Percentiles rank a stretch among this genome's conserved stretches.
Evolutionary conservation across 2,329 filamentous ascomycete genomes (phyloP).

Genomic region (Aspergillus alliaceus): DNA sequence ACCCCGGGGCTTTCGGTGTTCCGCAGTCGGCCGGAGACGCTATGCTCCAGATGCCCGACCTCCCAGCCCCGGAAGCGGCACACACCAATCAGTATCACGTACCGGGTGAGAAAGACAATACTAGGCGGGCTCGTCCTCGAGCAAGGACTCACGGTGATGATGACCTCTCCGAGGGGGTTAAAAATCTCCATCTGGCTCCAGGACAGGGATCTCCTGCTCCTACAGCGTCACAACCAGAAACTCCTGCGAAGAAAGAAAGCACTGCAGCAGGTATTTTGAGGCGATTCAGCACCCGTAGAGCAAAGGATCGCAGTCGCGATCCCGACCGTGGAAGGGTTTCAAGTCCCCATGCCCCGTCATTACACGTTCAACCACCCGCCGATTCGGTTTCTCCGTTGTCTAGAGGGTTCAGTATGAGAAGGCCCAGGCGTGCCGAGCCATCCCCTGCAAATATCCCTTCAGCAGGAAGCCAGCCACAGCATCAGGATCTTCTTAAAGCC

Average conservation of each 20-base stretch:
- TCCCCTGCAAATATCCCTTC: slow-evolving; percentile 59
- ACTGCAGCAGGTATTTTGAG: slow-evolving; percentile 80
- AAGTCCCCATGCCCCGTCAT: slow-evolving; percentile 69
- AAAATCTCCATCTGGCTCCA: slow-evolving; percentile 61
- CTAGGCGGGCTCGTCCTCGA: slow-evolving; percentile 77
- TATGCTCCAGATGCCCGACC: slow-evolving; percentile 67
- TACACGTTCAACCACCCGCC: slow-evolving; percentile 76
- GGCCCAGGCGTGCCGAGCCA: slow-evolving; percentile 55
- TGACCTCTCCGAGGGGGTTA: slow-evolving; percentile 73
- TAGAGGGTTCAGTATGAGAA: slow-evolving; percentile 85
- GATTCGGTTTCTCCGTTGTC: slow-evolving; percentile 66
- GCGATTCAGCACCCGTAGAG: slow-evolving; percentile 85
- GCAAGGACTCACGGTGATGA: slow-evolving; percentile 95
- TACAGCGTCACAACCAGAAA: slow-evolving; percentile 60
- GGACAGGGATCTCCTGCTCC: slow-evolving; percentile 50
- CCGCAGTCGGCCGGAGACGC: slow-evolving; percentile 58
- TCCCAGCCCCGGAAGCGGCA: slow-evolving; percentile 78
- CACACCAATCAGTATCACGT: slow-evolving; percentile 92
- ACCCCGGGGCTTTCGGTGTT: slow-evolving; percentile 60
- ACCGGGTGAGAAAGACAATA: slow-evolving; percentile 82
- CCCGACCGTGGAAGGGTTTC: slow-evolving; percentile 51
- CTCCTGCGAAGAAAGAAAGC: slow-evolving; percentile 77
- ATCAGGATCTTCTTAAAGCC: slow-evolving; percentile 75
- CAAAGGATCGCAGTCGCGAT: slow-evolving; percentile 54
- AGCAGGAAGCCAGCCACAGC: slow-evolving; percentile 64